A percentile compares a stretch with the other conserved stretches of the same genome.
Conservation (phyloP, 2,329 filamentous ascomycete species). For the Sporothrix brasiliensis region DNA sequence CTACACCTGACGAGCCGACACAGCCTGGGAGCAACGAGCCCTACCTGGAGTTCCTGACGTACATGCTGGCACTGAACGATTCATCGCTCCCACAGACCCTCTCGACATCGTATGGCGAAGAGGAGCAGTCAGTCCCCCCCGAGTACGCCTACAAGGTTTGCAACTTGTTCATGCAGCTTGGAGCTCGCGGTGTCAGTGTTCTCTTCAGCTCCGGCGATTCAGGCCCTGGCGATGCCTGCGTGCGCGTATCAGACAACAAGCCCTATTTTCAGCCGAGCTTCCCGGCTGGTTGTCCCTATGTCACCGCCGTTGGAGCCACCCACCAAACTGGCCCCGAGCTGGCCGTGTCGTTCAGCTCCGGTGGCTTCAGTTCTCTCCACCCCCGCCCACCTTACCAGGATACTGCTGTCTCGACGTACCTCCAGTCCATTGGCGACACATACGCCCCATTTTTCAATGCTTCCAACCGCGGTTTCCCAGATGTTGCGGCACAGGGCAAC, state of each 20-base stretch:
- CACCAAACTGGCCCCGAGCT: conserved; percentile 42
- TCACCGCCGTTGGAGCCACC: conserved; percentile 61
- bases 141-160: conserved; percentile 65
- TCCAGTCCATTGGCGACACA: conserved; percentile 47
- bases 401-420: conserved; percentile 45
- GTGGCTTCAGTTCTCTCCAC: conserved; percentile 55
- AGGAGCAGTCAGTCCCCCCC: conserved; percentile 65
- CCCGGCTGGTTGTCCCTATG: conserved; percentile 45
- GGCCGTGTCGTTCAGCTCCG: conserved; percentile 43
- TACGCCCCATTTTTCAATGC: conserved; percentile 52
- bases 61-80: conserved; percentile 56
- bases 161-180: conserved; percentile 65
- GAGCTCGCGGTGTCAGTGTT: conserved; percentile 68
- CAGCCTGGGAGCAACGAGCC: conserved; percentile 65
- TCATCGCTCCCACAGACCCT: conserved; percentile 62
- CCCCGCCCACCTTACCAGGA: conserved; percentile 48
- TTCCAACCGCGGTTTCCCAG: conserved; percentile 51
- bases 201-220: conserved; percentile 63
- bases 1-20: conserved; percentile 54
- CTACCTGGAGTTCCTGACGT: conserved; percentile 65
- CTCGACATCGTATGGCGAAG: conserved; percentile 67
- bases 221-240: conserved; percentile 64
- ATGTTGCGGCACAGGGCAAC: conserved; percentile 58
- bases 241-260: conserved; percentile 55
- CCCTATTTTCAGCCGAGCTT: conserved; percentile 48